These are phyloP conservation scores for Hericium coralloides DNA, from an alignment of 768 basidiomycete genomes.

Conservation along the genomic window DNA sequence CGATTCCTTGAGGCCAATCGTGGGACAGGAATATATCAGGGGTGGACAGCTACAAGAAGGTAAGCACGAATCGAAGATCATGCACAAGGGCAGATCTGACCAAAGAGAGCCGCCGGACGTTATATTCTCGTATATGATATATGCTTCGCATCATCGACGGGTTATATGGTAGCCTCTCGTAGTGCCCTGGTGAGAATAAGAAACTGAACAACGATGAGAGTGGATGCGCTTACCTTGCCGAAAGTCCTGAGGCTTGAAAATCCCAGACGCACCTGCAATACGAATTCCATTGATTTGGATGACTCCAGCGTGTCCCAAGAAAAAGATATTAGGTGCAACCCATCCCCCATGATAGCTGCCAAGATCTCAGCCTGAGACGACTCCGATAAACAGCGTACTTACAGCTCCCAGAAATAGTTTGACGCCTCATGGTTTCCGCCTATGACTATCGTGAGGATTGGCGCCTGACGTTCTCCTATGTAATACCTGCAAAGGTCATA, in stretches of 20 bases:
- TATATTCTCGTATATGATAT: constrained; percentile 88
- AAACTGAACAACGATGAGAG: background rate
- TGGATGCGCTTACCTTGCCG: constrained; percentile 37
- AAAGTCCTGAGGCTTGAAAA: constrained; percentile 77
- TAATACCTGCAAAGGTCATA: constrained; percentile 56
- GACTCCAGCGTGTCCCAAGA: constrained; percentile 85
- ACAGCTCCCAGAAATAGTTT: constrained; percentile 96
- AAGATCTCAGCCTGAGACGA: background rate
- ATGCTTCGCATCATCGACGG: constrained; percentile 64
- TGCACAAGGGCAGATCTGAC: constrained; percentile 27
- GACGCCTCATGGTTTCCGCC: constrained; percentile 98
- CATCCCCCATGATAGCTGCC: constrained; percentile 90
- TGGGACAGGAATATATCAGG: constrained; percentile 85
- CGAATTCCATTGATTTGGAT: constrained; percentile 81
- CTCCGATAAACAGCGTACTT: constrained; percentile 22
- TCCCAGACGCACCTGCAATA: constrained; percentile 88
- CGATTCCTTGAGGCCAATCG: constrained; percentile 91
- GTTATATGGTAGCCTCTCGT: constrained; percentile 79
- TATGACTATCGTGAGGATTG: constrained; percentile 85
- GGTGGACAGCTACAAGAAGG: constrained; percentile 37
- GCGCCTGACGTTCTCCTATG: constrained; percentile 70
- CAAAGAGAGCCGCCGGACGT: constrained; percentile 67
- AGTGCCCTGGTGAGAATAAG: constrained; percentile 43
- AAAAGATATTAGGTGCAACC: constrained; percentile 96
- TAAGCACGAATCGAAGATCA: background rate